A percentile compares a stretch with the other conserved stretches of the same genome.
Conservation (phyloP, 75 land plant species). For the Picea glauca region DNA sequence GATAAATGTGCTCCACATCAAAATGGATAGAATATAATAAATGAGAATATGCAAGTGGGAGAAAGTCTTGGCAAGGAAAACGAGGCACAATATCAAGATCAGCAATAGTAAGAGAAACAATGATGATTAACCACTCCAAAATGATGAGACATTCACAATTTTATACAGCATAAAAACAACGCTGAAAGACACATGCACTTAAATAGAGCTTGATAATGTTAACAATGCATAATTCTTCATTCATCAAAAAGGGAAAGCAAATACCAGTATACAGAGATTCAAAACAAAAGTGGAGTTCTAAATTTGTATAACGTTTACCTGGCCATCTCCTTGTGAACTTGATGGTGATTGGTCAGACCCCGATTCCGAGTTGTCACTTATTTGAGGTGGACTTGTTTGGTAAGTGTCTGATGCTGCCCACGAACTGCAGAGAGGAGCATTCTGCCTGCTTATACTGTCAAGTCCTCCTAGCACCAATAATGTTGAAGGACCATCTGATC, state of each 20-base stretch:
- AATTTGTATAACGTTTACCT: constrained; percentile 10
- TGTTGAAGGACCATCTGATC: constrained; percentile 6
- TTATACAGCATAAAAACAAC: not conserved
- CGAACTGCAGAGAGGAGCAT: constrained; percentile 25
- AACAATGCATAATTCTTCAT: not conserved
- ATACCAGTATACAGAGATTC: not conserved
- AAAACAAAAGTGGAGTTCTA: constrained; percentile 8
- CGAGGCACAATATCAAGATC: not conserved
- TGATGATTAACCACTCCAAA: not conserved
- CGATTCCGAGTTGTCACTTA: constrained; percentile 54
- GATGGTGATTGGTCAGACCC: constrained; percentile 64
- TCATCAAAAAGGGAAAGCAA: not conserved
- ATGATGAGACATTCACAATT: not conserved
- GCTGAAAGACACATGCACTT: not conserved
- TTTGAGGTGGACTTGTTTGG: constrained; percentile 46
- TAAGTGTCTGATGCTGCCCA: constrained; percentile 29
- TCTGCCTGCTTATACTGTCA: constrained; percentile 2
- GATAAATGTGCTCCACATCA: not conserved
- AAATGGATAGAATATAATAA: not conserved
- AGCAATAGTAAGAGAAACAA: not conserved
- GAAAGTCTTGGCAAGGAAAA: not conserved
- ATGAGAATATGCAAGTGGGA: not conserved
- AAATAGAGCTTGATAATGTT: not conserved
- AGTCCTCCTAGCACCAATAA: constrained; percentile 16
- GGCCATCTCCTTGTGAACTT: constrained; percentile 53